Percentiles rank a stretch among this genome's conserved stretches.
Evolutionary conservation across 345 rosid genomes (phyloP).

Genomic region (Eucalyptus sp.): DNA sequence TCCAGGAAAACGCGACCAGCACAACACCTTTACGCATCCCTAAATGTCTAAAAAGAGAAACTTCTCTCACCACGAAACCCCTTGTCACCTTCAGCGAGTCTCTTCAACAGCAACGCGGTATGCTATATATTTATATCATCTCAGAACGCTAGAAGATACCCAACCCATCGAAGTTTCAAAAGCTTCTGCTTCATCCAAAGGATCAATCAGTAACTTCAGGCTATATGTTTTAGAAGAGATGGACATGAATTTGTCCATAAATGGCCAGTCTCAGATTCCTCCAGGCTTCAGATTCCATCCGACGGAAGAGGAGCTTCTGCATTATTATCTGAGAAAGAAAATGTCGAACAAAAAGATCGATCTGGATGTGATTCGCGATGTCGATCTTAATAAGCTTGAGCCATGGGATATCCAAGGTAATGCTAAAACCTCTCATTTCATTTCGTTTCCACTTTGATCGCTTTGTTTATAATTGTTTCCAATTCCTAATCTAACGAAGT

Average conservation of each 20-base stretch:
- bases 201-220: background rate
- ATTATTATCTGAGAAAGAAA: conserved; percentile 86
- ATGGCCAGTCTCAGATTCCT: conserved; percentile 93
- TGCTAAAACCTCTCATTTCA: background rate
- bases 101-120: background rate
- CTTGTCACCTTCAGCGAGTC: background rate
- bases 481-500: background rate
- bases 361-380: conserved; percentile 95
- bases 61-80: background rate
- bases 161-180: background rate
- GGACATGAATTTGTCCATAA: conserved; percentile 62
- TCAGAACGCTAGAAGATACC: background rate
- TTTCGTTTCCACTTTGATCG: background rate
- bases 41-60: background rate
- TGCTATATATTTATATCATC: background rate
- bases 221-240: background rate
- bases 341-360: conserved; percentile 77
- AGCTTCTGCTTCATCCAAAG: background rate
- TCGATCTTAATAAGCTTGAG: conserved; percentile 98
- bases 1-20: background rate
- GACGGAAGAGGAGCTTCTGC: conserved; percentile 94
- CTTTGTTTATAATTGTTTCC: background rate
- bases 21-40: background rate
- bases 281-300: conserved; percentile 99
- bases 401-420: conserved; percentile 99